Conservation (phyloP, 345 rosid species). For the Pseudoturritis turrita region DNA sequence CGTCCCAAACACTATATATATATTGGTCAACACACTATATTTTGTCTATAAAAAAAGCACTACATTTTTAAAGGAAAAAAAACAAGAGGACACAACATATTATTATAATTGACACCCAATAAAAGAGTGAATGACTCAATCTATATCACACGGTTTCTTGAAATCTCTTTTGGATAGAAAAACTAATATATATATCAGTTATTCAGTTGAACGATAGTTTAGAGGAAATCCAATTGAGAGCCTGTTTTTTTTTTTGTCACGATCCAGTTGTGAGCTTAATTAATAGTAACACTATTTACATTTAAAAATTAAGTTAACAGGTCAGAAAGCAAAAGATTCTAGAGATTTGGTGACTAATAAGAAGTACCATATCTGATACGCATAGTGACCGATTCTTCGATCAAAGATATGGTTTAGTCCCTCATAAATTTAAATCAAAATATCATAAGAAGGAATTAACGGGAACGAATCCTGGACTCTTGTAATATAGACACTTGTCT, state of each 20-base stretch:
- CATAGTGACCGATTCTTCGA: slow-evolving; percentile 19
- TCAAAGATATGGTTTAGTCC: slow-evolving; percentile 11
- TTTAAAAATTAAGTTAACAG: neutral
- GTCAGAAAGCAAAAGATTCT: slow-evolving; percentile 11
- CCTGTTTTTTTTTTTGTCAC: neutral
- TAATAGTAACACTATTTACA: neutral
- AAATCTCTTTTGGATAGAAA: no score
- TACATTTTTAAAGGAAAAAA: no score
- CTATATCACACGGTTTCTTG: no score
- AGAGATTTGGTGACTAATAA: slow-evolving; percentile 15
- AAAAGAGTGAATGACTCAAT: no score
- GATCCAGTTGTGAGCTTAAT: neutral
- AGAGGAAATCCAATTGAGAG: neutral
- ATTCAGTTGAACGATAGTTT: neutral
- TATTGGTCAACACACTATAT: no score
- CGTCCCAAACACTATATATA: no score
- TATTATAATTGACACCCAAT: no score
- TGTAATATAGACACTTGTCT: slow-evolving; percentile 1
- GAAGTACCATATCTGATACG: slow-evolving; percentile 17
- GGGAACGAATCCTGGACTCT: slow-evolving; percentile 12
- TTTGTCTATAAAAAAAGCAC: no score
- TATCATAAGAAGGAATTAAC: neutral
- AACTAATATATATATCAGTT: no score
- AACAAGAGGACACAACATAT: no score
- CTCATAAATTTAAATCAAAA: neutral